Conservation (phyloP, 1,284 basidiomycete genomes). For the Lentinus polychrous region DNA sequence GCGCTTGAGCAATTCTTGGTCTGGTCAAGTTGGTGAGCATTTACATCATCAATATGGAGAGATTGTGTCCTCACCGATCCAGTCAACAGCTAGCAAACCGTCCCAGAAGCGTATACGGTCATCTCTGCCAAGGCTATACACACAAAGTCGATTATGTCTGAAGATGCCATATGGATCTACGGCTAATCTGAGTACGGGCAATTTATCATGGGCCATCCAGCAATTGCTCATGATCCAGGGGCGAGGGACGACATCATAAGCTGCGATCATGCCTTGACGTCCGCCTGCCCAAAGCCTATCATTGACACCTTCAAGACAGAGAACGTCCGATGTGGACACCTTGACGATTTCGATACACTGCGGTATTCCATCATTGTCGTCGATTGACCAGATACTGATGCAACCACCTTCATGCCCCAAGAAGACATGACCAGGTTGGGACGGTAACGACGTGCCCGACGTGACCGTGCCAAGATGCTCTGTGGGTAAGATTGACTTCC, state of each 20-base stretch:
- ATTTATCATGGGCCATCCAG: constrained; percentile 84
- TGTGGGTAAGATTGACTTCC: constrained; percentile 43
- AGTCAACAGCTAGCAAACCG: constrained; percentile 77
- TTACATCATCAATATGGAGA: constrained; percentile 6
- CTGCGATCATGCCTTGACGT: constrained; percentile 77
- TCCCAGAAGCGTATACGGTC: constrained; percentile 83
- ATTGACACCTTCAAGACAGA: constrained; percentile 76
- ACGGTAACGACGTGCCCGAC: constrained; percentile 71
- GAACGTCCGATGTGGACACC: constrained; percentile 72
- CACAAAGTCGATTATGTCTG: constrained; percentile 56
- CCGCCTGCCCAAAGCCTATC: constrained; percentile 82
- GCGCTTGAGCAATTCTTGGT: constrained; percentile 67
- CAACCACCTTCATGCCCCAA: constrained; percentile 94
- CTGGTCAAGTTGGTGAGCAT: constrained; percentile 30
- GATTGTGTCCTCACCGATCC: constrained; percentile 61
- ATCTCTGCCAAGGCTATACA: constrained; percentile 78
- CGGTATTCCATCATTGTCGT: constrained; percentile 44
- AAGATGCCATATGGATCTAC: constrained; percentile 72
- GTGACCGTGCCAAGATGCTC: constrained; percentile 78
- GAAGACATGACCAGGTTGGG: constrained; percentile 62
- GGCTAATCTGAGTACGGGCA: constrained; percentile 66
- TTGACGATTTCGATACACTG: constrained; percentile 66
- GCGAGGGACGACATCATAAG: constrained; percentile 63
- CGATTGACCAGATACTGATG: constrained; percentile 69
- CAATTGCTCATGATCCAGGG: constrained; percentile 88